phyloP scores from a whole-genome alignment of 2,329 filamentous ascomycete genomes.

The Furcasterigmium sp. region DNA sequence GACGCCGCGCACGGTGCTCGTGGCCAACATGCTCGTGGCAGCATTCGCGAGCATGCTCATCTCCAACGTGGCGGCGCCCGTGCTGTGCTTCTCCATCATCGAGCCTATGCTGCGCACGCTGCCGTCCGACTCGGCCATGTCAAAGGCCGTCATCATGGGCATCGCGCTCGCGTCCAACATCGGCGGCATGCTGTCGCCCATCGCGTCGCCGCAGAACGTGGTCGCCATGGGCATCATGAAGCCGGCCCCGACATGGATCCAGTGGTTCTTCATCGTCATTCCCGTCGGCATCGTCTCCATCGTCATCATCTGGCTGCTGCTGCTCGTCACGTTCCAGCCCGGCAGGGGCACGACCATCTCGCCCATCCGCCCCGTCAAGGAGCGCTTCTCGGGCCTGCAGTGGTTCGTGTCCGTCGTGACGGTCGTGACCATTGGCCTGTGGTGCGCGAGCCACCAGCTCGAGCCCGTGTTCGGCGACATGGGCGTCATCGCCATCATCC shows the following conservation, averaged over 20 bases:
- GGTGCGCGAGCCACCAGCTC: constrained; percentile 89
- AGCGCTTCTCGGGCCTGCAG: constrained; percentile 81
- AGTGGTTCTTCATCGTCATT: constrained; percentile 95
- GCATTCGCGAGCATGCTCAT: constrained; percentile 99
- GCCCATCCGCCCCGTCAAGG: constrained; percentile 83
- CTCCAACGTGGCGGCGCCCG: constrained; percentile 94
- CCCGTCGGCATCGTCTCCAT: constrained; percentile 90
- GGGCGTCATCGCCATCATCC: constrained; percentile 93
- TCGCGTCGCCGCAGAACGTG: constrained; percentile 95
- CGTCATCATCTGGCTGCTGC: constrained; percentile 79
- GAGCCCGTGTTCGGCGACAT: constrained; percentile 91
- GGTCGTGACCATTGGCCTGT: constrained; percentile 76
- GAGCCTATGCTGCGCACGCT: constrained; percentile 95
- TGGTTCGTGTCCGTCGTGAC: constrained; percentile 90
- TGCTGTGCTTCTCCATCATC: constrained; percentile 96
- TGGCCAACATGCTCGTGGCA: constrained; percentile 99
- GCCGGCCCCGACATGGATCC: constrained; percentile 84
- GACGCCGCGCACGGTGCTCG: constrained; percentile 76
- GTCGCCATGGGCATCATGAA: constrained; percentile 95
- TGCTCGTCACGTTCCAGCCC: constrained; percentile 81
- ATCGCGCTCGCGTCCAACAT: constrained; percentile 95
- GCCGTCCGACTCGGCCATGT: constrained; percentile 84
- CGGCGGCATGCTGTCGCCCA: constrained; percentile 92
- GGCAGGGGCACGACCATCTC: constrained; percentile 83
- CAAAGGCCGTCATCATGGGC: constrained; percentile 89